A percentile compares a stretch with the other conserved stretches of the same genome.
These are phyloP conservation scores for Podaxis sp. DNA, from an alignment of 768 basidiomycete genomes.

Conservation along the genomic window DNA sequence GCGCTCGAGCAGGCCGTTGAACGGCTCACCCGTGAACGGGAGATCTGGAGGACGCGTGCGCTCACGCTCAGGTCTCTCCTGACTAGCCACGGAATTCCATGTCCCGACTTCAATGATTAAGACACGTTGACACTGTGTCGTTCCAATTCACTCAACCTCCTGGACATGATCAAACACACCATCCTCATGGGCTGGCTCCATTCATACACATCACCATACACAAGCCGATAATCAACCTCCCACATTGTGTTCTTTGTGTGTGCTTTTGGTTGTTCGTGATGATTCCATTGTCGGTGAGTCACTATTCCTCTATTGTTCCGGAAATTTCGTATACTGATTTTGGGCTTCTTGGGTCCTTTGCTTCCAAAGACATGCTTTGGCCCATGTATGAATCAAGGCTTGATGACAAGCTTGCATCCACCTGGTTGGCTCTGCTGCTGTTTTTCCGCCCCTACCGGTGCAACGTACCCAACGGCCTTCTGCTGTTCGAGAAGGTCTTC, in stretches of 20 bases:
- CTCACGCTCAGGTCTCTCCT: conserved; percentile 51
- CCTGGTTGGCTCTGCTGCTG: conserved; percentile 11
- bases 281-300: conserved; percentile 11
- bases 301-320: background rate
- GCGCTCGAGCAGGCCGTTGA: conserved; percentile 61
- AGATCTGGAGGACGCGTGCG: conserved; percentile 63
- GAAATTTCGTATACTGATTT: conserved; percentile 1
- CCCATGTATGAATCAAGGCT: conserved; percentile 13
- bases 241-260: conserved; percentile 14
- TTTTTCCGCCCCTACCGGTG: background rate
- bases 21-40: conserved; percentile 53
- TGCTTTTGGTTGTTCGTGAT: conserved; percentile 1
- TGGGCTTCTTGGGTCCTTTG: background rate
- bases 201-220: conserved; percentile 6
- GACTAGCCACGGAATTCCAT: conserved; percentile 54
- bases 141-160: background rate
- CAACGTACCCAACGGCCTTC: background rate
- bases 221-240: background rate
- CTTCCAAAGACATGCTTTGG: conserved; percentile 1
- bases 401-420: background rate
- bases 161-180: conserved; percentile 5
- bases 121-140: background rate
- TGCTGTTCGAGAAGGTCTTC: background rate
- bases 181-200: conserved; percentile 13
- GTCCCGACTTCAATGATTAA: conserved; percentile 47